Base-by-base conservation (phyloP, 129 eudicot genomes). In the Tagetes erecta region DNA sequence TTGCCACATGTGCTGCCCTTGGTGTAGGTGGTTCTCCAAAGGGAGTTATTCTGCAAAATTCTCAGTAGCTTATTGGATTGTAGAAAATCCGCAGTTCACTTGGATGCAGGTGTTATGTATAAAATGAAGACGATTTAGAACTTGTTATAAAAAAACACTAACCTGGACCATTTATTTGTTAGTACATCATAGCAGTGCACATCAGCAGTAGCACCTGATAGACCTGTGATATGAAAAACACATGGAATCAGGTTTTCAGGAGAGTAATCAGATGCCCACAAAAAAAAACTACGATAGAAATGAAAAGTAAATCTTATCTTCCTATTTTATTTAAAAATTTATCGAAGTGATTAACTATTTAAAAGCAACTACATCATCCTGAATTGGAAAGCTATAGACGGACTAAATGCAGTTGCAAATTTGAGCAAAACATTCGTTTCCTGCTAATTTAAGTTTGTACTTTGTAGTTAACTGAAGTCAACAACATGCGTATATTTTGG, bases 1-100 rank as follows among this genome's bases (percentile, higher is more conserved):
- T 94, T 70, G 97, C 99, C 75, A 94, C 99, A 39, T 94, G 99
- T 73, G 99, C 99, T 35, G 99, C 99, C 90, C 99, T 88, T 76
- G 99, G 97, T 47, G 99, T 88, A 63, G 99, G 99, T 13, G 99
- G 97, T 68, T 94, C 99, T 71, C 99, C 99, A 76, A 88, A 85
- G 37, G 99, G 97, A 64, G 91, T 83, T 72, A 94, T 88, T 81
- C 99, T 94, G 92, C 72, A 74, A 80, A 72, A 33, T 52, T 27
- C 31, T 27, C 30, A 14, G 57, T 72, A 41, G 31, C 44, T 64
- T 9, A 41, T n/a, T 34, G 33, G 59, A 71, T 58, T 64, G 52
- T 69, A 66, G 55, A 65, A 41, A 49, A 35, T 38, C 39, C n/a
- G 68, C 13, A 56, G 9, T 41, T 51, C 66, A 68, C 40, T 47